Percentiles rank a stretch among this genome's conserved stretches.
Conservation (phyloP, 148 eudicot species). For the Cornus kousa region DNA sequence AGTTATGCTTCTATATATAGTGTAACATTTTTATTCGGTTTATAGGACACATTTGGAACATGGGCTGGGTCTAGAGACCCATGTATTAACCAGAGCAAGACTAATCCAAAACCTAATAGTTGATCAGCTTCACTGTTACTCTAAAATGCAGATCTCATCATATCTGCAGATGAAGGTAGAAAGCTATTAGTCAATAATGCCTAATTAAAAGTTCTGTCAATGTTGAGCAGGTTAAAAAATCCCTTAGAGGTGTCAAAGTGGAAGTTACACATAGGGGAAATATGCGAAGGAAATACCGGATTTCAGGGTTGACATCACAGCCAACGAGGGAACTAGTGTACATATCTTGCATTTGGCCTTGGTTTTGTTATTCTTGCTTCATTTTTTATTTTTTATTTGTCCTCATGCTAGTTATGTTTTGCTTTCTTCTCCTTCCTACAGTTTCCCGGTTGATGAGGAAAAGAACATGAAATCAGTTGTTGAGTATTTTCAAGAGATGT, state of each 20-base stretch:
- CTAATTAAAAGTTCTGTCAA: not conserved
- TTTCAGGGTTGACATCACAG: constrained; percentile 84
- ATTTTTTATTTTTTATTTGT: not conserved
- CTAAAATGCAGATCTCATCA: not conserved
- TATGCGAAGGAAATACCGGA: constrained; percentile 78
- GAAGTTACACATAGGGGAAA: constrained; percentile 92
- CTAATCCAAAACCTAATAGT: not conserved
- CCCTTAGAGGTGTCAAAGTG: constrained; percentile 89
- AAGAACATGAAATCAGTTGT: constrained; percentile 74
- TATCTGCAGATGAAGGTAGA: not conserved
- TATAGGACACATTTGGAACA: not conserved
- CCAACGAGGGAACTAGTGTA: constrained; percentile 90
- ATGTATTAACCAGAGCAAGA: not conserved
- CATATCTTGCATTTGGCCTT: constrained; percentile 1
- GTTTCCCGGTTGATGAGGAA: constrained; percentile 77
- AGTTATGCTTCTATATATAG: not conserved
- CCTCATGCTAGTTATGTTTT: constrained; percentile 3
- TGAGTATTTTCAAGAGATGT: constrained; percentile 73
- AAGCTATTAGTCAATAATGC: not conserved
- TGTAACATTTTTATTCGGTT: not conserved
- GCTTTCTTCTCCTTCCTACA: constrained; percentile 15
- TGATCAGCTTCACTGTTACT: not conserved
- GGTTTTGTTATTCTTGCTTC: not conserved
- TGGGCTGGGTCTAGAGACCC: not conserved
- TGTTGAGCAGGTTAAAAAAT: constrained; percentile 71